phyloP scores from a whole-genome alignment of 495 filamentous ascomycete genomes.

The Penicillium simplicissimum region DNA sequence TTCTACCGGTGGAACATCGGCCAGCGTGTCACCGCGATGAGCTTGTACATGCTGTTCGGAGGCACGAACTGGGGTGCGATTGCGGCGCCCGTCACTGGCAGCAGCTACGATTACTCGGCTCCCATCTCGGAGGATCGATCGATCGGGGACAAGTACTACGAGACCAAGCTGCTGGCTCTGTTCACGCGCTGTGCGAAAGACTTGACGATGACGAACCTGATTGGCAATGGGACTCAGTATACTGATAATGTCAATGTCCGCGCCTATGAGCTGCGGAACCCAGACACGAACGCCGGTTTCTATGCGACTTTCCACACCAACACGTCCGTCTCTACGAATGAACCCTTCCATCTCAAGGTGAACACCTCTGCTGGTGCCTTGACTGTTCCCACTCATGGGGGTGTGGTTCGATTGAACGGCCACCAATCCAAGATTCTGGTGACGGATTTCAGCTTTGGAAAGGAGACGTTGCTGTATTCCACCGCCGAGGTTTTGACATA shows the following conservation, averaged over 20 bases:
- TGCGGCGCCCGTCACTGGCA: conserved; percentile 48
- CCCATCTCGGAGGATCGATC: conserved; percentile 60
- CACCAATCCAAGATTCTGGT: conserved; percentile 61
- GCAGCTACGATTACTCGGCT: conserved; percentile 62
- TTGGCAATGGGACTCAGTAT: conserved; percentile 60
- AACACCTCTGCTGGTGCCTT: conserved; percentile 55
- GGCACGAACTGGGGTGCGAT: conserved; percentile 59
- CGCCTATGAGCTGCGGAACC: conserved; percentile 56
- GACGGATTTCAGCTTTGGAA: conserved; percentile 57
- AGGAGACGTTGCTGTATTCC: conserved; percentile 55
- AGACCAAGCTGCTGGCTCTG: conserved; percentile 59
- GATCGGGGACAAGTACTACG: conserved; percentile 58
- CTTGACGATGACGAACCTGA: conserved; percentile 52
- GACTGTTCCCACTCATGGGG: conserved; percentile 43
- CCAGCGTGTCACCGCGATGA: conserved; percentile 54
- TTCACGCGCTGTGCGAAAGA: conserved; percentile 57
- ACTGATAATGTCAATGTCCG: conserved; percentile 48
- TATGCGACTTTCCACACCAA: conserved; percentile 56
- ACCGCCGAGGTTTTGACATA: conserved; percentile 61
- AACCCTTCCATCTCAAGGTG: conserved; percentile 53
- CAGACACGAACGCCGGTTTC: conserved; percentile 55
- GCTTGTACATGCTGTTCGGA: conserved; percentile 62
- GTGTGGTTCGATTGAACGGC: conserved; percentile 53
- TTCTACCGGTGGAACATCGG: conserved; percentile 61
- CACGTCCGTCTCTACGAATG: conserved; percentile 45